Base-by-base conservation (phyloP, 1,139 yeast species). In the Candida freyschussii region DNA sequence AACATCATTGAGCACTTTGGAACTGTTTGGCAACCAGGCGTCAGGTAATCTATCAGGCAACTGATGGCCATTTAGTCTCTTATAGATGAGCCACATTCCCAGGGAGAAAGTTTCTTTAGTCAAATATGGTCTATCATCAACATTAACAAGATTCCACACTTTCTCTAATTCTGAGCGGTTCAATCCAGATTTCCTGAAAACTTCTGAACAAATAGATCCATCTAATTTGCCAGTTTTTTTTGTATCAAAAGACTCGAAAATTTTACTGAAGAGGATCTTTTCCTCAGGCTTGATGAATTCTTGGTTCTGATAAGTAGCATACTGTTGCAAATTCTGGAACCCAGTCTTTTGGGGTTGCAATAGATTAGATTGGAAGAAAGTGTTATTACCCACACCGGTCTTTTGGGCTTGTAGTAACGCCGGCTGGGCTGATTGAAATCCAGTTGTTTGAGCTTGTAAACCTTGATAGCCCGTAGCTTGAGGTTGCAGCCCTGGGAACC, bases 101-200 rank as follows among this genome's bases (percentile, higher is more conserved):
- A 82, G 78, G 0, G 89, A 78, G 59, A 82, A 82, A 47, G 79
- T 85, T 54, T 82, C 89, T 49, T 72, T 77, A 53, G 78, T 78
- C 47, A 82, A 68, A 51, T 71, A 75, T 4, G 89, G 87, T 34
- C 76, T 67, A 50, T 79, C 79, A 37, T 75, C 74, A 12, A 72
- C 65, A 53, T 82, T 89, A 28, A 82, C 75, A 45, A 82, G 63
- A 32, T 81, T 85, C 98, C 98, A 91, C 44, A 91, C 89, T 24
- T 79, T 69, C 56, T 89, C 97, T 43, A 91, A 69, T 48, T 89
- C 96, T 5, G 78, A 71, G 56, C 96, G 76, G 37, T 78, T 70
- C 45, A 91, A 72, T 2, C 97, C 97, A 17, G 95, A 82, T 59
- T 91, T 91, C 32, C 93, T 81, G 59, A 91, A 87, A 26, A 91